Base-by-base conservation (phyloP, 73 alveolate species). In the Halteria grandinella region DNA sequence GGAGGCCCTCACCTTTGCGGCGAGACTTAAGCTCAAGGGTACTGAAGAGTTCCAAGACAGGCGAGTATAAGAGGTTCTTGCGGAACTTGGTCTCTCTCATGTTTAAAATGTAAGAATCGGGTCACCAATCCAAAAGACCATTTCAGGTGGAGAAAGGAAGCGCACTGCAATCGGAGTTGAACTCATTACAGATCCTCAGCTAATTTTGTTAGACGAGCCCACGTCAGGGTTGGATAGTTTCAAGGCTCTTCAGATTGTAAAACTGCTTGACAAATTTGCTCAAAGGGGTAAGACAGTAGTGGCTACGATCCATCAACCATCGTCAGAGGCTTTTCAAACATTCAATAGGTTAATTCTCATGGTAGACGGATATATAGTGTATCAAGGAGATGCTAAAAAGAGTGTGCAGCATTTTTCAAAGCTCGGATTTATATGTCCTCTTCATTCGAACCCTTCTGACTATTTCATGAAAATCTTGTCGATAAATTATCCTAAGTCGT, bases 301-400 rank as follows among this genome's bases (percentile, higher is more conserved):
- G 10, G 81, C 87, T 27, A 87, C 95, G 32, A 87, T 87, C n/a
- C 95, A 87, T 73, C 59, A 87, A 58, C 95, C 95, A 23, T 54
- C 76, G 12, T 81, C 91, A 20, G 91, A 87, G 15, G 7, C 82
- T 7, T 69, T 69, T 48, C 43, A 47, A 14, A 21, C 7, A 6
- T 69, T 69, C 44, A 70, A 69, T 49, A 43, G 58, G 5, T 33
- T 69, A 23, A 63, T 44, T 21, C 37, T 85, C 24, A 43, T 85
- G 66, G 85, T 55, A 24, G 70, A 85, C 27, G 93, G 93, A 14
- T 21, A 79, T 6, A 78, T 78, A 21, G 66, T 85, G 1, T 85
- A 85, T 43, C 43, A 85, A 69, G 93, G 93, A 7, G 45, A 55
- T 15, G 86, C 86, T 12, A 36, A 27, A 18, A 17, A 69, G 34